Base-by-base conservation (phyloP, 208 protist genomes). In the Leishmania amazonensis region DNA sequence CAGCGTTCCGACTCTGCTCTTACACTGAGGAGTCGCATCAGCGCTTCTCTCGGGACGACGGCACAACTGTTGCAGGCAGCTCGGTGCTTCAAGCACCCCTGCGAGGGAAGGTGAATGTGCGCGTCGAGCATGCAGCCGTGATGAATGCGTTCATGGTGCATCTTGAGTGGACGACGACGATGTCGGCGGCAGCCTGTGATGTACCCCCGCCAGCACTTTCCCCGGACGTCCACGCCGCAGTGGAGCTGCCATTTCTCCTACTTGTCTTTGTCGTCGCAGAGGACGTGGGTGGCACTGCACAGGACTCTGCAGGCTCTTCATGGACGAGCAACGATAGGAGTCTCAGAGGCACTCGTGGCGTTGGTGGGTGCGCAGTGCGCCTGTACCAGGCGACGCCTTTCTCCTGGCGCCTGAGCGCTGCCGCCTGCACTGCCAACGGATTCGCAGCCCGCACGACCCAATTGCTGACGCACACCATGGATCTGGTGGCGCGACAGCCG, bases 381-480 rank as follows among this genome's bases (percentile, higher is more conserved):
- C 74, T 85, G 11, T 79, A 82, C 38, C 82, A 85, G 35, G 82
- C 31, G n/a, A 85, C 82, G 1, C 78, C 82, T 13, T 81, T 85
- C 54, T 76, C 82, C 8, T 85, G 82, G 78, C 51, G 45, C 31
- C 1, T 85, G n/a, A 64, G 60, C 31, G 58, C 9, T 40, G 40
- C 49, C 5, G 45, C 21, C 51, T 79, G 82, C 57, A 60, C 76
- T 24, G 57, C 8, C 6, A 42, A 31, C 13, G 77, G 77, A 28
- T 35, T 64, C 40, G 78, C 49, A 28, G 82, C 60, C 0, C 60
- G 60, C 77, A 53, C 78, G 7, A 67, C 78, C 1, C 54, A 75
- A 15, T 53, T 79, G 11, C 31, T 85, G 57, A 82, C 71, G 71
- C 82, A 85, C 28, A 54, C 82, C 9, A 47, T 82, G 2, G 82